A percentile compares a stretch with the other conserved stretches of the same genome.
Evolutionary conservation across 192 early-diverging fungal species (phyloP).

Genomic region (Chytriomyces confervae): DNA sequence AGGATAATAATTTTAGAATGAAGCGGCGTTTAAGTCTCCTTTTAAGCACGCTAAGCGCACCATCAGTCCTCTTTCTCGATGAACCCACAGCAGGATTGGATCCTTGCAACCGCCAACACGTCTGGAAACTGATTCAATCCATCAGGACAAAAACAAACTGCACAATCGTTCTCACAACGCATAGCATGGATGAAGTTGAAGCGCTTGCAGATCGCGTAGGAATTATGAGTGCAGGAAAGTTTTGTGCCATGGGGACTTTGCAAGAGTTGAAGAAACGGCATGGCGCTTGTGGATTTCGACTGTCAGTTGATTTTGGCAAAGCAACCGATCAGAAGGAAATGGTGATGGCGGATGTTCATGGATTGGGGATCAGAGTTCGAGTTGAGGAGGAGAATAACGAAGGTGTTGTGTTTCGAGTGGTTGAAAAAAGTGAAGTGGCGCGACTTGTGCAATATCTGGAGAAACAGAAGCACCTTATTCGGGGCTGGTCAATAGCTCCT

Average conservation of each 20-base stretch:
- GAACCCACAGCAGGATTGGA: constrained; percentile 66
- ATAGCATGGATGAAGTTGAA: constrained; percentile 76
- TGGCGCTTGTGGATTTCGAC: constrained; percentile 44
- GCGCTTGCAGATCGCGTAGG: constrained; percentile 66
- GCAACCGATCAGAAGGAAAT: not conserved
- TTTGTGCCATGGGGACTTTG: constrained; percentile 68
- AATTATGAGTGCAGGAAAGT: constrained; percentile 71
- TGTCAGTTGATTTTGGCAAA: constrained; percentile 7
- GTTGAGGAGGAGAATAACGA: constrained; percentile 6
- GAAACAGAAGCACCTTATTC: too few relatives aligned
- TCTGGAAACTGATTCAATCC: constrained; percentile 69
- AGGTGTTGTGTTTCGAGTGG: not conserved
- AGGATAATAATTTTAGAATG: constrained; percentile 50
- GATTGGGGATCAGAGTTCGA: constrained; percentile 39
- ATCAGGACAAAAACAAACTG: constrained; percentile 63
- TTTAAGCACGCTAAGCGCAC: constrained; percentile 64
- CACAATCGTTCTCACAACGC: constrained; percentile 69
- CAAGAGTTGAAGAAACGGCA: constrained; percentile 74
- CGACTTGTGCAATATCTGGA: too few relatives aligned
- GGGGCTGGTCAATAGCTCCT: too few relatives aligned
- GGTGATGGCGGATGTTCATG: constrained; percentile 44
- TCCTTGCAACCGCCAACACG: constrained; percentile 67
- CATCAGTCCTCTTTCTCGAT: constrained; percentile 59
- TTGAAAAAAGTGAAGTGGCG: too few relatives aligned
- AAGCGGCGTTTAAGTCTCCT: constrained; percentile 63